phyloP scores from a whole-genome alignment of 2,329 filamentous ascomycete species.

The Microascus cirrosus region DNA sequence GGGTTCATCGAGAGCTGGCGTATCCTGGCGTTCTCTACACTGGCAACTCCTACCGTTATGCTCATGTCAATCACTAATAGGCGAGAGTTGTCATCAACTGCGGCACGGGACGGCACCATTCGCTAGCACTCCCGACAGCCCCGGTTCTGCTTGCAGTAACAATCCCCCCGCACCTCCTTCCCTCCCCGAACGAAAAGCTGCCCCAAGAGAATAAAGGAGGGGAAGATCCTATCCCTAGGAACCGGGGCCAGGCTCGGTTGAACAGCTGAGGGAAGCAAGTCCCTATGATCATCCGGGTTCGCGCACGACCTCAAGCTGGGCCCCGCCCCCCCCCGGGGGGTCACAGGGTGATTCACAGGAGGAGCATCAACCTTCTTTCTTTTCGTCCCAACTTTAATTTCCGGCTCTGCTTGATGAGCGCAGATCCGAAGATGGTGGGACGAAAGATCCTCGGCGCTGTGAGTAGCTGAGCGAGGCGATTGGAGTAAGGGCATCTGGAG shows the following conservation, averaged over 20 bases:
- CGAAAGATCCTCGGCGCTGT: background rate
- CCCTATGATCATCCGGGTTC: background rate
- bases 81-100: too few relatives aligned
- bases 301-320: background rate
- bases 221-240: background rate
- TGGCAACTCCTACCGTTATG: too few relatives aligned
- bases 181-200: background rate
- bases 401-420: background rate
- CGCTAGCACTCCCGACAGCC: background rate
- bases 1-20: too few relatives aligned
- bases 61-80: too few relatives aligned
- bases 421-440: background rate
- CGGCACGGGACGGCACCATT: background rate
- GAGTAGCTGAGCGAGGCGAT: background rate
- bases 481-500: background rate
- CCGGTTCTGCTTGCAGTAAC: background rate
- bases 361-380: background rate
- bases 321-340: too few relatives aligned
- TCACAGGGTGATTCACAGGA: background rate
- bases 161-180: background rate
- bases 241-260: background rate
- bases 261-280: background rate
- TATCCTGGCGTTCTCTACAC: too few relatives aligned
- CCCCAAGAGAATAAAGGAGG: background rate
- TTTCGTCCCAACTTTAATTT: background rate